These are phyloP conservation scores for Debaryomyces singareniensis DNA, from an alignment of 1,139 yeast genomes.

Conservation along the genomic window DNA sequence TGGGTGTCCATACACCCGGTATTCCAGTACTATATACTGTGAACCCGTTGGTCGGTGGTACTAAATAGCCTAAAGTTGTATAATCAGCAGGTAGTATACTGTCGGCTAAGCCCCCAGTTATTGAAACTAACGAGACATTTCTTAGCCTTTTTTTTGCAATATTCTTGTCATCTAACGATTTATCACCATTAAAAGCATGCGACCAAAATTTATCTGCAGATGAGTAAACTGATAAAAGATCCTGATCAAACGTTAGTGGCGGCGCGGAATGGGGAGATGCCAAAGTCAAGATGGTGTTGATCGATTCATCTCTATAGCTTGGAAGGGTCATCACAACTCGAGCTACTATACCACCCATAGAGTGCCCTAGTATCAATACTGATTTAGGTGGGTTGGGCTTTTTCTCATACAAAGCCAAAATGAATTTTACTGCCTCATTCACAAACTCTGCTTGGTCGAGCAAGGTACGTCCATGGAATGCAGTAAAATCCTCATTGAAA, in stretches of 20 bases:
- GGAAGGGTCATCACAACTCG: slow-evolving; percentile 75
- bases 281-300: slow-evolving; percentile 79
- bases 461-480: slow-evolving; percentile 91
- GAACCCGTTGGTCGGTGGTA: slow-evolving; percentile 74
- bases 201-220: slow-evolving; percentile 80
- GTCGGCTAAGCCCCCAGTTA: slow-evolving; percentile 89
- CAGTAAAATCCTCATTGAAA: slow-evolving; percentile 93
- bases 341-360: slow-evolving; percentile 96
- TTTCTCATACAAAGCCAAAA: slow-evolving; percentile 55
- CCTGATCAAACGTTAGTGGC: slow-evolving; percentile 95
- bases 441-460: slow-evolving; percentile 90
- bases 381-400: slow-evolving; percentile 47
- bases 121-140: slow-evolving; percentile 59
- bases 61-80: slow-evolving; percentile 64
- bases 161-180: slow-evolving; percentile 12
- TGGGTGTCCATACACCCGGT: slow-evolving; percentile 89
- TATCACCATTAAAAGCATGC: slow-evolving; percentile 35
- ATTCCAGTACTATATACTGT: slow-evolving; percentile 81
- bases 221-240: slow-evolving; percentile 66
- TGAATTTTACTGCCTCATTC: slow-evolving; percentile 79
- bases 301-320: slow-evolving; percentile 62
- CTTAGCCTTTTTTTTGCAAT: slow-evolving; percentile 35
- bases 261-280: slow-evolving; percentile 93
- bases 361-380: slow-evolving; percentile 81
- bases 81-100: slow-evolving; percentile 89